Evolutionary conservation across 208 protist species (phyloP).

Genomic region (Tritrichomonas foetus): DNA sequence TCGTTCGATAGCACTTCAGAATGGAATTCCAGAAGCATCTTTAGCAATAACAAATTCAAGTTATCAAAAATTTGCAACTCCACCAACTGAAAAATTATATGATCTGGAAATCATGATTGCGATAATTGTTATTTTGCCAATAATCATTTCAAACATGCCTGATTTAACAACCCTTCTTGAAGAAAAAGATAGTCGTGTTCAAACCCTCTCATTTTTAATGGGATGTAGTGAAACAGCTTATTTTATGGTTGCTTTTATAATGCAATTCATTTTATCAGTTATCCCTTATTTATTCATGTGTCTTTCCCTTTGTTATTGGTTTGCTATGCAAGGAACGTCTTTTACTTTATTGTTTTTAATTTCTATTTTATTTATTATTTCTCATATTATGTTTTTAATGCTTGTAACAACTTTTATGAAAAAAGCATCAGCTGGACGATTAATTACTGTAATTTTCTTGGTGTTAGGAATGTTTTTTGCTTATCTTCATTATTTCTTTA

Average conservation of each 20-base stretch:
- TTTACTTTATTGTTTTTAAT: not conserved
- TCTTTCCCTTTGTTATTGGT: not conserved
- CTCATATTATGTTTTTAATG: not conserved
- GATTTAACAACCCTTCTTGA: not conserved
- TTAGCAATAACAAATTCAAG: too few relatives aligned
- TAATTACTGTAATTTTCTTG: not conserved
- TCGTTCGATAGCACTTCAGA: too few relatives aligned
- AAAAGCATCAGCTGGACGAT: not conserved
- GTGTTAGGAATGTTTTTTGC: not conserved
- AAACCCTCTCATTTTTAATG: not conserved
- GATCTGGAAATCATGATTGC: too few relatives aligned
- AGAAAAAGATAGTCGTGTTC: not conserved
- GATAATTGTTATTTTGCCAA: not conserved
- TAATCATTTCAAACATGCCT: not conserved
- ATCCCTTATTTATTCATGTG: not conserved
- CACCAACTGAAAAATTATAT: too few relatives aligned
- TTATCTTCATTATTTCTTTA: not conserved
- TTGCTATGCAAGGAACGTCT: not conserved
- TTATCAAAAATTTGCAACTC: too few relatives aligned
- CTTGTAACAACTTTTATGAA: not conserved
- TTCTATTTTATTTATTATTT: conserved; percentile 15
- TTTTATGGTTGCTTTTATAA: not conserved
- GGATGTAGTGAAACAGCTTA: not conserved
- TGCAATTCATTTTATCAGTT: not conserved
- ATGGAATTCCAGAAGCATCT: too few relatives aligned